Evolutionary conservation across 805 yeast species (phyloP), one percentile per base, ranked within the genome.

Genomic region (Helenozyma rhizophorensis): DNA sequence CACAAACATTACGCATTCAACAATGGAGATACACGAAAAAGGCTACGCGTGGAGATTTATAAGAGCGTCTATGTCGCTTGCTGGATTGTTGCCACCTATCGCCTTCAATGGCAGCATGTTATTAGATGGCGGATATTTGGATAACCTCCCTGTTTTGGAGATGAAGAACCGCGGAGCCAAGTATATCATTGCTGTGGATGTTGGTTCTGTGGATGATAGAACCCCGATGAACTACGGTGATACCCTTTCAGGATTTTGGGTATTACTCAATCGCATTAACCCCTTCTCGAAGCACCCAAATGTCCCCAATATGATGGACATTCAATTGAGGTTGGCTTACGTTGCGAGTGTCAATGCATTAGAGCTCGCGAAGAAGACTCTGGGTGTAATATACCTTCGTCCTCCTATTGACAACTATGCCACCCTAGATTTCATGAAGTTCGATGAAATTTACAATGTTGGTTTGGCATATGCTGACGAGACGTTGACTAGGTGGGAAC

Each of bases 21-120:
- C 87, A 14, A 93, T 90, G 95, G 98, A 93, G 47, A 77, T 90
- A 17, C 98, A 90, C 53, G 77, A 86, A 4, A 72, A 81, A 23
- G 98, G 98, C 2, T 86, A 85, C 51, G 89, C 95, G 9, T 90
- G 98, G 98, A 67, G 97, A 42, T 93, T 83, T 47, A 83, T 90
- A 28, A 68, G 98, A 31, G 98, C 98, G 0, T 86, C 96, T 0
- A 90, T 90, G 98, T 83, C 96, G 0, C 67, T 90, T 30, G 97
- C 97, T 1, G 97, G 97, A 0, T 65, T 93, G 23, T 63, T 90
- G 15, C 98, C 98, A 3, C 90, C 90, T 1, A 66, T 93, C 15
- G 81, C 93, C 3, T 93, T 79, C 49, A 79, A 85, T 34, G 98
- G 98, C 0, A 77, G 83, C 24, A 90, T 90, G 97, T 61, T 93